phyloP scores from a whole-genome alignment of 1,284 basidiomycete genomes.

The Ceratobasidium sp. region DNA sequence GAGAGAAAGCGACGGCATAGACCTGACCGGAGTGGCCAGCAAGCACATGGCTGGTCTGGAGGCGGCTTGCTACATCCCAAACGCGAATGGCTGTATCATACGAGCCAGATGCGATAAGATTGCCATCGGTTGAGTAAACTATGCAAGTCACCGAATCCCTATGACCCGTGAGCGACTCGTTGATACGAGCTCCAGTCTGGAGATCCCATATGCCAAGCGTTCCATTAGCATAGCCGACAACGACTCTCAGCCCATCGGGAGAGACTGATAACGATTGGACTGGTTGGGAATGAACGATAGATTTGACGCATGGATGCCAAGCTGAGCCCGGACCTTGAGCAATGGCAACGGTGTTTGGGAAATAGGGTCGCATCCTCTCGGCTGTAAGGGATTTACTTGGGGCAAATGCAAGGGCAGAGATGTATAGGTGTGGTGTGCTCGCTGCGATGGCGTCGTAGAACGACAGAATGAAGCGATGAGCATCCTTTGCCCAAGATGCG shows the following conservation, averaged over 20 bases:
- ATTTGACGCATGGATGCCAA: neutral
- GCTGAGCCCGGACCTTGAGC: neutral
- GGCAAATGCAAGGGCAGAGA: conserved; percentile 22
- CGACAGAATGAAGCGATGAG: conserved; percentile 11
- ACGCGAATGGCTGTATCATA: conserved; percentile 28
- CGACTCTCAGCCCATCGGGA: conserved; percentile 13
- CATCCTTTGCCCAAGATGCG: conserved; percentile 6
- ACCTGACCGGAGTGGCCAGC: conserved; percentile 45
- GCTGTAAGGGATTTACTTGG: neutral
- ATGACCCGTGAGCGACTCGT: neutral
- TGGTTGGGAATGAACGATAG: neutral
- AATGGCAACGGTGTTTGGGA: neutral
- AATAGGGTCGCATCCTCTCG: neutral
- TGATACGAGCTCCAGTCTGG: neutral
- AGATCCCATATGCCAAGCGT: conserved; percentile 36
- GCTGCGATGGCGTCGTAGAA: conserved; percentile 13
- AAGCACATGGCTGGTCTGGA: conserved; percentile 43
- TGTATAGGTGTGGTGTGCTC: conserved; percentile 30
- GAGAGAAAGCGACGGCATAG: conserved; percentile 9
- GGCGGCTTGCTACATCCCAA: conserved; percentile 28
- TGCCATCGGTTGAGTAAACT: conserved; percentile 35
- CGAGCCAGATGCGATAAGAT: conserved; percentile 28
- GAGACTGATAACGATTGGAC: conserved; percentile 9
- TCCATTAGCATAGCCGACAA: conserved; percentile 18
- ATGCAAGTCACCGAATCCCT: conserved; percentile 4